Conservation (phyloP, 768 basidiomycete genomes). For the Xerocomus spinulosus region DNA sequence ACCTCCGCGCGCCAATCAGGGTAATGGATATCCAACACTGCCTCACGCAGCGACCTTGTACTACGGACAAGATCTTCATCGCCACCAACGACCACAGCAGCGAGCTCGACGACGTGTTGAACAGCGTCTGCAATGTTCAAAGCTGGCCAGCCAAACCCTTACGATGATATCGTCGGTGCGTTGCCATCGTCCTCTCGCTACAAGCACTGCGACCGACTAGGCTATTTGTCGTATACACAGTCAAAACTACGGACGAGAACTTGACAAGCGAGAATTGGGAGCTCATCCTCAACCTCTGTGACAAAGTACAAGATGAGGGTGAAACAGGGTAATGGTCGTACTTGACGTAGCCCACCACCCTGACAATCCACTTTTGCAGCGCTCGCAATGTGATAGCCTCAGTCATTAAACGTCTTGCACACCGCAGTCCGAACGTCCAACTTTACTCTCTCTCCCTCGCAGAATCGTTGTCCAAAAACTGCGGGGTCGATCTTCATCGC, state of each 20-base stretch:
- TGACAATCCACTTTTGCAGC: slow-evolving; percentile 41
- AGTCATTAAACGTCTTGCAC: slow-evolving; percentile 83
- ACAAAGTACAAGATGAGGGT: slow-evolving; percentile 91
- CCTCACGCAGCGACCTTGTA: slow-evolving; percentile 26
- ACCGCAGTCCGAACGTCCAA: slow-evolving; percentile 96
- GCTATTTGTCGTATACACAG: slow-evolving; percentile 39
- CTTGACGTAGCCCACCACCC: slow-evolving; percentile 4
- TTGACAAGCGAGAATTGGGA: slow-evolving; percentile 96
- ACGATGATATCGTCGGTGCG: slow-evolving; percentile 91
- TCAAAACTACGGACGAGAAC: slow-evolving; percentile 97
- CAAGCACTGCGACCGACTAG: slow-evolving; percentile 4
- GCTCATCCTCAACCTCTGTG: slow-evolving; percentile 87
- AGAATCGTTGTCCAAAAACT: slow-evolving; percentile 91
- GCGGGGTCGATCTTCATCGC: slow-evolving; percentile 69
- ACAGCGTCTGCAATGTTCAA: slow-evolving; percentile 54
- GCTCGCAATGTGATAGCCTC: slow-evolving; percentile 83
- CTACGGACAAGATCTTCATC: slow-evolving; percentile 6
- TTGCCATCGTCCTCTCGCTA: slow-evolving; percentile 18
- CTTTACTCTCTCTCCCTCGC: slow-evolving; percentile 85
- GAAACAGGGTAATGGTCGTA: slow-evolving; percentile 60
- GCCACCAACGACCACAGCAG: slow-evolving; percentile 15
- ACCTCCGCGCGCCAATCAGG: slow-evolving; percentile 11
- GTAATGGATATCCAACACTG: slow-evolving; percentile 21
- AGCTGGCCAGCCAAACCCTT: slow-evolving; percentile 63
- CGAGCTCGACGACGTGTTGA: slow-evolving; percentile 6